These are phyloP conservation scores for Mallotus repandus DNA, from an alignment of 441 rosid species.

Conservation along the genomic window DNA sequence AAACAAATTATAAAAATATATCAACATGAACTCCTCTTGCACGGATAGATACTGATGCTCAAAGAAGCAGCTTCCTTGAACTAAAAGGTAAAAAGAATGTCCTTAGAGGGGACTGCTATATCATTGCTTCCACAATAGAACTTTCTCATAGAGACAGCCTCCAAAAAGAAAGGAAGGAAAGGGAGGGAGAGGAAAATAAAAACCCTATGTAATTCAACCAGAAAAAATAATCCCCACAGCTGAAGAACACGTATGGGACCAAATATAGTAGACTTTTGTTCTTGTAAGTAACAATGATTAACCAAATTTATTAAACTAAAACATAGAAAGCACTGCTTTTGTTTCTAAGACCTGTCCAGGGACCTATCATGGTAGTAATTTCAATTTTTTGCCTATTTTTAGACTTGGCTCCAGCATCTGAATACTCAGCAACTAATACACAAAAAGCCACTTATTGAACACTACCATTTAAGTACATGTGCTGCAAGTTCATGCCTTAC, in stretches of 20 bases:
- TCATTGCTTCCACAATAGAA: too few relatives aligned
- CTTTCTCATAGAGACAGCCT: too few relatives aligned
- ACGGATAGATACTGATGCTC: not conserved
- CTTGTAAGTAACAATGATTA: not conserved
- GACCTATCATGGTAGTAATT: not conserved
- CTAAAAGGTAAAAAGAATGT: too few relatives aligned
- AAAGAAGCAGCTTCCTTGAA: too few relatives aligned
- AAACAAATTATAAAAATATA: not conserved
- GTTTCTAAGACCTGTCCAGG: not conserved
- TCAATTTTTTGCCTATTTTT: not conserved
- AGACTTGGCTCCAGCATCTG: not conserved
- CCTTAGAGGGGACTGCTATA: too few relatives aligned
- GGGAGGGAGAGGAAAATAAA: too few relatives aligned
- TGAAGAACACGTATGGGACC: too few relatives aligned
- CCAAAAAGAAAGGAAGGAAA: too few relatives aligned
- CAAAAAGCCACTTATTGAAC: conserved; percentile 5
- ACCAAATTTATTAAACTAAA: not conserved
- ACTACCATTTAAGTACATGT: conserved; percentile 5
- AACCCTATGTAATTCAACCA: too few relatives aligned
- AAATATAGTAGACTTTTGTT: too few relatives aligned
- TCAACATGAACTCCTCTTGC: conserved; percentile 3
- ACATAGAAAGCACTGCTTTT: not conserved
- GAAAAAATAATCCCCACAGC: too few relatives aligned
- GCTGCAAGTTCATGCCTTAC: conserved; percentile 65
- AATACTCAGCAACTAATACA: not conserved